Evolutionary conservation across 768 basidiomycete species (phyloP), one percentile per base, ranked within the genome.

Genomic region (Hemileccinum impolitum): DNA sequence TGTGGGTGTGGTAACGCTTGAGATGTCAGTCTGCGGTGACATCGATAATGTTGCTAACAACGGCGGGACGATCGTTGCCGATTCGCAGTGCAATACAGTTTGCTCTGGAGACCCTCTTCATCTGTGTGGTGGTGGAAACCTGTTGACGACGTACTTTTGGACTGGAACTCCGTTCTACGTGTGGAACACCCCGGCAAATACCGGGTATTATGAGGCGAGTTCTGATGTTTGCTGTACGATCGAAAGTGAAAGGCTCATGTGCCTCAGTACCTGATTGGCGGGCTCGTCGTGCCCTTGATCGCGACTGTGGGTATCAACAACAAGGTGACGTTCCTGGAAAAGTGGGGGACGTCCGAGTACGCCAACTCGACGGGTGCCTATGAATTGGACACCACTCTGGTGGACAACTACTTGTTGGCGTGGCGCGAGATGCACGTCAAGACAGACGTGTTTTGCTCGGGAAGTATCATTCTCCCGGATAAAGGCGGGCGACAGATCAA

Each of bases 391-490:
- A 63, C 82, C 35, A 81, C 74, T 25, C 69, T 90, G 30, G 72
- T 72, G 0, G 52, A 72, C 51, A 67, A 75, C 28, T 72, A 70
- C 47, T 7, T 36, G 18, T 52, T 64, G 47, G 78, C 86, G 7
- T 91, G 86, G 86, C 83, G 87, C 34, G 75, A 74, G 52, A 87
- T 90, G 85, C 82, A 89, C 51, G 68, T 88, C 55, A 73, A 87
- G 67, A 74, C 84, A 10, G 85, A 91, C 55, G 86, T 90, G 11
- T 91, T 91, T 72, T 90, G 89, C 61, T 81, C 88, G 4, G 89
- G 72, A 10, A 79, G 80, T 38, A 70, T 91, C 39, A 77, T 87
- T 30, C 77, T 90, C 30, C 89, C 89, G 1, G 89, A 90, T 61
- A 85, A 82, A 52, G 81, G 68, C 14, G 89, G 72, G 3, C 53